These are phyloP conservation scores for Lophium mytilinum DNA, from an alignment of 495 filamentous ascomycete species.

Conservation along the genomic window DNA sequence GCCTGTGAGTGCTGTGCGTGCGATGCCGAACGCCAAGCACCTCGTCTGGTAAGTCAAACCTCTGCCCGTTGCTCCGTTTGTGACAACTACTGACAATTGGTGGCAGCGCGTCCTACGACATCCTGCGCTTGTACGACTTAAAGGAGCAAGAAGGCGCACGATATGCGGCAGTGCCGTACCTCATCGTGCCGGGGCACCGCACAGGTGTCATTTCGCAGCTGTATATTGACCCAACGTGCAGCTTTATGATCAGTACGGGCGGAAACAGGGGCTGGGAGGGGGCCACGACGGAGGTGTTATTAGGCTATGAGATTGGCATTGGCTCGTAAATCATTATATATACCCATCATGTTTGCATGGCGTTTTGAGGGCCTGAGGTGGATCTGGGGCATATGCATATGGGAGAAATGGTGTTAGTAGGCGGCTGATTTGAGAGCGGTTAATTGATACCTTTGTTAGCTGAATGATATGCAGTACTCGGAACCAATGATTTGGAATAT, in stretches of 20 bases:
- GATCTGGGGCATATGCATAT: too few relatives aligned
- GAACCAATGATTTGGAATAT: too few relatives aligned
- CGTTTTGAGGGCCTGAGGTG: too few relatives aligned
- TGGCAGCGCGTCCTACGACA: conserved; percentile 79
- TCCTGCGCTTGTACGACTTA: conserved; percentile 84
- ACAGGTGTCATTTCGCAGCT: conserved; percentile 81
- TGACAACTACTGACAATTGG: not conserved
- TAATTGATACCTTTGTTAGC: too few relatives aligned
- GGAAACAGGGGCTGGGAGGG: conserved; percentile 96
- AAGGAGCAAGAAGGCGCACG: conserved; percentile 55
- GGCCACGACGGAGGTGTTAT: conserved; percentile 76
- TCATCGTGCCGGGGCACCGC: conserved; percentile 86
- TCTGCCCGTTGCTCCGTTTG: not conserved
- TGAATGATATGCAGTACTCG: too few relatives aligned
- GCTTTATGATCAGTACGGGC: conserved; percentile 82
- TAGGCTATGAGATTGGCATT: conserved; percentile 86
- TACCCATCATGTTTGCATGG: conserved; percentile 14
- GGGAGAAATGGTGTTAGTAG: too few relatives aligned
- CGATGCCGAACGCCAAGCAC: conserved; percentile 92
- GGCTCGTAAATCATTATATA: conserved; percentile 23
- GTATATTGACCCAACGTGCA: conserved; percentile 78
- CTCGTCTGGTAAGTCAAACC: conserved; percentile 62
- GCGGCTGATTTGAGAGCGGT: too few relatives aligned
- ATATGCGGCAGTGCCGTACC: conserved; percentile 79
- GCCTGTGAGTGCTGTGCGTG: conserved; percentile 71